These are phyloP conservation scores for Cyberlindnera euphorbiiphila DNA, from an alignment of 805 yeast species.

Conservation along the genomic window DNA sequence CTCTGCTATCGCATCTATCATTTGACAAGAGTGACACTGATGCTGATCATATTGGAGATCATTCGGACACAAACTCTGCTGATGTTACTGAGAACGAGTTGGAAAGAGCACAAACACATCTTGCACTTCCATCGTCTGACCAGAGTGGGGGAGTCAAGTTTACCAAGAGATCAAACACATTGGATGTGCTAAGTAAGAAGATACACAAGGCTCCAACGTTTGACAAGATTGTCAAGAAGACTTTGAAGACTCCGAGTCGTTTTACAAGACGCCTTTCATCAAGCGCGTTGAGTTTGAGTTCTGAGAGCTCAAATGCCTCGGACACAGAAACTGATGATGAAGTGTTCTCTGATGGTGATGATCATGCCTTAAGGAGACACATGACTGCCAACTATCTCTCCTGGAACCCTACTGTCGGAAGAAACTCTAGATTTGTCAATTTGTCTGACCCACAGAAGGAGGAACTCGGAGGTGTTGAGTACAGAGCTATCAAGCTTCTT, in stretches of 20 bases:
- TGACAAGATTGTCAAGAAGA: constrained; percentile 37
- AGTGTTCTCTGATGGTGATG: constrained; percentile 33
- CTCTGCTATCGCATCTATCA: too few species aligned
- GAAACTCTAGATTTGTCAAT: constrained; percentile 88
- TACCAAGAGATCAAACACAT: constrained; percentile 44
- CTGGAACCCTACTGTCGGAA: constrained; percentile 87
- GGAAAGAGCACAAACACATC: constrained; percentile 31
- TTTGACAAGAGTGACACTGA: constrained; percentile 1
- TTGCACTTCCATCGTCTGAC: constrained; percentile 34
- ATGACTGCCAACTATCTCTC: constrained; percentile 71
- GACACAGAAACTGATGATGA: constrained; percentile 27
- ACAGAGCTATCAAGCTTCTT: constrained; percentile 78
- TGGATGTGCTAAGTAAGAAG: constrained; percentile 34
- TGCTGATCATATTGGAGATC: constrained; percentile 9
- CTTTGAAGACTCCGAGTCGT: constrained; percentile 29
- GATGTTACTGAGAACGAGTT: constrained; percentile 26
- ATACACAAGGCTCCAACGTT: constrained; percentile 44
- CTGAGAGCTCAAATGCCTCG: too few species aligned
- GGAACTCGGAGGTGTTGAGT: constrained; percentile 96
- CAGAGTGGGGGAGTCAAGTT: constrained; percentile 35
- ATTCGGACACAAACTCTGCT: constrained; percentile 8
- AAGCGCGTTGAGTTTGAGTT: constrained; percentile 21
- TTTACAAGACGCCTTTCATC: constrained; percentile 28
- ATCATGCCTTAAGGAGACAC: constrained; percentile 28
- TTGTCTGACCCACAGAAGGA: constrained; percentile 81